Percentiles rank a stretch among this genome's conserved stretches.
Conservation (phyloP, 2,329 filamentous ascomycete species). For the Cercospora citrullina region DNA sequence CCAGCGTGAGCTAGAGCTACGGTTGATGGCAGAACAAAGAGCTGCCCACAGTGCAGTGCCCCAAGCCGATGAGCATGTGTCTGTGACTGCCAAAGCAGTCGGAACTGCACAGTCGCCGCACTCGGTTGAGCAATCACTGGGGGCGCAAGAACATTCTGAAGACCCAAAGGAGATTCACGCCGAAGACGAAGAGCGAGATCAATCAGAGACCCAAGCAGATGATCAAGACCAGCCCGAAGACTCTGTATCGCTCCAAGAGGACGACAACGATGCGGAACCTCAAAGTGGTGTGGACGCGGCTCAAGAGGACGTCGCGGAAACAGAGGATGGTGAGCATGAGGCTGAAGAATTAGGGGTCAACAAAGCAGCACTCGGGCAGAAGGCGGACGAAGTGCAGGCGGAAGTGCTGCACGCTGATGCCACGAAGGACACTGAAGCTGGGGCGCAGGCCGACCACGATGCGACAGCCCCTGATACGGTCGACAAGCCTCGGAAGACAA, state of each 20-base stretch:
- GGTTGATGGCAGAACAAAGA: not conserved
- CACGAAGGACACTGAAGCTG: not conserved
- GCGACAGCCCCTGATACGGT: not conserved
- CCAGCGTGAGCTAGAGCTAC: slow-evolving; percentile 10
- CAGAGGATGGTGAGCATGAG: not conserved
- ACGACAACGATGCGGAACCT: not conserved
- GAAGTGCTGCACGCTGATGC: not conserved
- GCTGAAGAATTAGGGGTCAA: not conserved
- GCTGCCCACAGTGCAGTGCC: not conserved
- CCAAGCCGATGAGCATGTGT: not conserved
- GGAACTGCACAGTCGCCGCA: not conserved
- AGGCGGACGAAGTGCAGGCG: not conserved
- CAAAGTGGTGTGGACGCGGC: not conserved
- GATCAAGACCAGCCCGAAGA: not conserved
- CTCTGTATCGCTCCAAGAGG: not conserved
- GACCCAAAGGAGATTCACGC: not conserved
- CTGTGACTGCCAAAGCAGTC: not conserved
- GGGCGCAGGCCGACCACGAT: not conserved
- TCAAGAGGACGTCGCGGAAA: not conserved
- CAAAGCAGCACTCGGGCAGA: not conserved
- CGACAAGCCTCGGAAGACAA: not conserved
- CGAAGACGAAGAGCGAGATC: not conserved
- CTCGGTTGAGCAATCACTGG: not conserved
- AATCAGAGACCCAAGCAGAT: not conserved
- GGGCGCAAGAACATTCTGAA: not conserved